Evolutionary conservation across 2,329 filamentous ascomycete genomes (phyloP).

Genomic region (Alternaria triticina): DNA sequence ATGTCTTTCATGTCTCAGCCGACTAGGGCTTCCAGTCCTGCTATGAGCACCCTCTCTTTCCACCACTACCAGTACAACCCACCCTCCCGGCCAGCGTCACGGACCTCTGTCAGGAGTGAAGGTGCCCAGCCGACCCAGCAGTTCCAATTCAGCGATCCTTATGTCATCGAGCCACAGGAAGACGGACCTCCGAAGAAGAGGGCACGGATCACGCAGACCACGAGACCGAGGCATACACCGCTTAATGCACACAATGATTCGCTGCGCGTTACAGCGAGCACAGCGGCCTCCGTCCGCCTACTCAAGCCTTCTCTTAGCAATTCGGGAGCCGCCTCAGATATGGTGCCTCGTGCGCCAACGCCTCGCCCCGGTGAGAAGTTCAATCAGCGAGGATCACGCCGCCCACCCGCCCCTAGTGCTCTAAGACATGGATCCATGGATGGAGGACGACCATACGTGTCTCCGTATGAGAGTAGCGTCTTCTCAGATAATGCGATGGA

Average conservation of each 20-base stretch:
- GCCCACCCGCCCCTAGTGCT: slow-evolving; percentile 53
- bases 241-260: slow-evolving; percentile 80
- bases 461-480: slow-evolving; percentile 39
- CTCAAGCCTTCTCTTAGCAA: slow-evolving; percentile 73
- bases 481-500: slow-evolving; percentile 53
- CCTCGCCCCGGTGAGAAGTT: slow-evolving; percentile 65
- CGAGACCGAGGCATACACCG: slow-evolving; percentile 72
- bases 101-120: slow-evolving; percentile 47
- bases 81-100: slow-evolving; percentile 48
- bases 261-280: slow-evolving; percentile 87
- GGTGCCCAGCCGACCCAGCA: slow-evolving; percentile 25
- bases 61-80: slow-evolving; percentile 39
- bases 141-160: slow-evolving; percentile 26
- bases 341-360: slow-evolving; percentile 77
- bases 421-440: slow-evolving; percentile 69
- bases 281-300: slow-evolving; percentile 82
- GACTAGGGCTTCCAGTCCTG: slow-evolving; percentile 55
- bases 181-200: slow-evolving; percentile 74
- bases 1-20: slow-evolving; percentile 38
- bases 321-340: slow-evolving; percentile 66
- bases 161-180: slow-evolving; percentile 43
- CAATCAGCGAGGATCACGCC: slow-evolving; percentile 35
- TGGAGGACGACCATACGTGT: slow-evolving; percentile 35
- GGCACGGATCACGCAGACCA: slow-evolving; percentile 75
- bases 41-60: slow-evolving; percentile 50